Evolutionary conservation across 2,329 filamentous ascomycete species (phyloP).

Genomic region (Dothideomycetes sp.): DNA sequence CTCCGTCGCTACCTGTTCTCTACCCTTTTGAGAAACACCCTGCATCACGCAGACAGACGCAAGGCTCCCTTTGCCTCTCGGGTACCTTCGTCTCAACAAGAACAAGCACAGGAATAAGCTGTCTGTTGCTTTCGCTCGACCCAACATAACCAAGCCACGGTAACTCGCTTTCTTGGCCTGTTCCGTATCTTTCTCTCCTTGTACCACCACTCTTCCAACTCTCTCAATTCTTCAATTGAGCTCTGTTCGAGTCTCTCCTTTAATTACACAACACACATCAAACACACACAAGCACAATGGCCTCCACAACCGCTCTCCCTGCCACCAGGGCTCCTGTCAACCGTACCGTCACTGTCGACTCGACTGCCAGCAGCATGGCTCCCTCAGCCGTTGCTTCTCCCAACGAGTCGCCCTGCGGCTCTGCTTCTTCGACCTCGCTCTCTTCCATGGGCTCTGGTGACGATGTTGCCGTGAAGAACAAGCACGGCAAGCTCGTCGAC

Average conservation of each 20-base stretch:
- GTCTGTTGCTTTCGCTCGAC: constrained; percentile 1
- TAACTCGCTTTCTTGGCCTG: constrained; percentile 7
- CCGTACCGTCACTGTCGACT: constrained; percentile 43
- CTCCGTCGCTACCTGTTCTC: not conserved
- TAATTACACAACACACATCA: not conserved
- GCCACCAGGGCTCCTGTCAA: constrained; percentile 37
- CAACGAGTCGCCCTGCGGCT: constrained; percentile 50
- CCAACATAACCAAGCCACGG: not conserved
- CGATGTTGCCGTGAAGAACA: constrained; percentile 41
- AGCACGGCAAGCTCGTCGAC: constrained; percentile 66
- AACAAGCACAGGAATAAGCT: too few species aligned
- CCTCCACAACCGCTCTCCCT: constrained; percentile 43
- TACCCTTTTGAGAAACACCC: too few species aligned
- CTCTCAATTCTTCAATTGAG: constrained; percentile 7
- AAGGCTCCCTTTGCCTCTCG: constrained; percentile 1
- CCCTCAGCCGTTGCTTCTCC: constrained; percentile 49
- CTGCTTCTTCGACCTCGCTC: constrained; percentile 75
- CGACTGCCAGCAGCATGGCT: constrained; percentile 41
- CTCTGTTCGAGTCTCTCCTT: constrained; percentile 1
- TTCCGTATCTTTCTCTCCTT: constrained; percentile 7
- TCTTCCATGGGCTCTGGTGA: constrained; percentile 74
- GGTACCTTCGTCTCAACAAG: not conserved
- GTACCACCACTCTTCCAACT: too few species aligned
- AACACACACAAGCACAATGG: too few species aligned
- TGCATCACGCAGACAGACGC: not conserved